Evolutionary conservation across 2,329 filamentous ascomycete species (phyloP).

Genomic region (Nothopassalora personata): DNA sequence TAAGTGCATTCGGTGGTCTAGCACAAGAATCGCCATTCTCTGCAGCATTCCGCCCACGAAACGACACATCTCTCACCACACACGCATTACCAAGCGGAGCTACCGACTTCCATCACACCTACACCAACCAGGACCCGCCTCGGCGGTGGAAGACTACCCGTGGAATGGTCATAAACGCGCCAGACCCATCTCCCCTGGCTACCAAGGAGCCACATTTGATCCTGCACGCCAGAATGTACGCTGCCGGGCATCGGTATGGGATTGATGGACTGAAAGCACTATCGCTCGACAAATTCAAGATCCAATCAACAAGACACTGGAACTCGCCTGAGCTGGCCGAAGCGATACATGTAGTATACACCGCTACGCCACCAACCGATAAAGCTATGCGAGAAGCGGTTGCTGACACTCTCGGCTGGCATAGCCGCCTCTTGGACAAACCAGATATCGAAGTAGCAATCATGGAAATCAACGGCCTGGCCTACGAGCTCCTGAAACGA

Average conservation of each 20-base stretch:
- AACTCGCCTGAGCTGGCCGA: conserved; percentile 27
- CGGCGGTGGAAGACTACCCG: conserved; percentile 10
- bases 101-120: conserved; percentile 11
- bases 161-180: conserved; percentile 13
- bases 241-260: conserved; percentile 22
- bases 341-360: conserved; percentile 28
- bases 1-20: conserved; percentile 25
- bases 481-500: conserved; percentile 26
- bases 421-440: conserved; percentile 22
- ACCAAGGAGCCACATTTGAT: conserved; percentile 17
- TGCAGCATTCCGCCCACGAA: conserved; percentile 8
- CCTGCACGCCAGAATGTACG: conserved; percentile 26
- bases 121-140: conserved; percentile 2
- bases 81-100: conserved; percentile 18
- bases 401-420: conserved; percentile 23
- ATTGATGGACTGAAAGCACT: conserved; percentile 23
- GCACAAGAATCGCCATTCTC: conserved; percentile 9
- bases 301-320: conserved; percentile 22
- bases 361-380: conserved; percentile 25
- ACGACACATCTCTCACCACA: conserved; percentile 20
- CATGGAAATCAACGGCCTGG: conserved; percentile 27
- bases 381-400: conserved; percentile 32
- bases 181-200: conserved; percentile 21
- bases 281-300: conserved; percentile 25
- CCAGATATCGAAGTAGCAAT: conserved; percentile 27